Conservation (phyloP, 2,329 filamentous ascomycete species). For the Pseudogymnoascus sp. region DNA sequence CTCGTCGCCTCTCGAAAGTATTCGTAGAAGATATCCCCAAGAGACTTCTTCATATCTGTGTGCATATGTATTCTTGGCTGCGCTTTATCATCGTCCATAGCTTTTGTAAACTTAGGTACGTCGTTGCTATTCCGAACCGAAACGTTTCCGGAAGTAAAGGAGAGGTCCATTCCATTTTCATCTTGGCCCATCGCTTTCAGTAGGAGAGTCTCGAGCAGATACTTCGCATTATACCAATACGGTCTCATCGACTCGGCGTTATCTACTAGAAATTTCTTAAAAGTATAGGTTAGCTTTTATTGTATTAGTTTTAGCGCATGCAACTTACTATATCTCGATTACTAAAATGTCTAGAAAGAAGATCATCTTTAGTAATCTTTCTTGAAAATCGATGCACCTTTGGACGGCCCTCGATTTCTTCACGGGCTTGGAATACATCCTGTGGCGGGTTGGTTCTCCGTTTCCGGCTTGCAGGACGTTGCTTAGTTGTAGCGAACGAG, state of each 20-base stretch:
- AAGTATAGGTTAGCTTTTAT: not conserved
- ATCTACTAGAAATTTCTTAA: conserved; percentile 26
- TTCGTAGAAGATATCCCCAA: conserved; percentile 14
- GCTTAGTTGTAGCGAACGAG: not conserved
- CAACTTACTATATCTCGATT: conserved; percentile 13
- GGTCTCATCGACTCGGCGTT: conserved; percentile 24
- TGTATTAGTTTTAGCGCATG: not conserved
- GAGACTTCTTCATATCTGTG: conserved; percentile 14
- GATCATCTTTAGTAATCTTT: not conserved
- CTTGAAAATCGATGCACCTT: not conserved
- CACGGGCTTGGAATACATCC: not conserved
- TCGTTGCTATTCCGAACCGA: not conserved
- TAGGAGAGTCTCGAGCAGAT: conserved; percentile 22
- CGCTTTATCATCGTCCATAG: conserved; percentile 7
- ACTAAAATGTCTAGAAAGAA: conserved; percentile 11
- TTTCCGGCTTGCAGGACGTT: not conserved
- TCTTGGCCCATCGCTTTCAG: conserved; percentile 24
- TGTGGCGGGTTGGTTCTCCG: not conserved
- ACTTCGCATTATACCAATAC: conserved; percentile 21
- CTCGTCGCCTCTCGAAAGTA: conserved; percentile 12
- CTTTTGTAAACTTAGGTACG: conserved; percentile 4
- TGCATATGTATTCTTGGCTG: not conserved
- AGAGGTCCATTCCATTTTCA: conserved; percentile 26
- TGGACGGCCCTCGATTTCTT: not conserved
- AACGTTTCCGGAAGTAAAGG: conserved; percentile 15